A percentile compares a stretch with the other conserved stretches of the same genome.
Evolutionary conservation across 441 rosid species (phyloP).

Genomic region (Dalechampia spathulata): DNA sequence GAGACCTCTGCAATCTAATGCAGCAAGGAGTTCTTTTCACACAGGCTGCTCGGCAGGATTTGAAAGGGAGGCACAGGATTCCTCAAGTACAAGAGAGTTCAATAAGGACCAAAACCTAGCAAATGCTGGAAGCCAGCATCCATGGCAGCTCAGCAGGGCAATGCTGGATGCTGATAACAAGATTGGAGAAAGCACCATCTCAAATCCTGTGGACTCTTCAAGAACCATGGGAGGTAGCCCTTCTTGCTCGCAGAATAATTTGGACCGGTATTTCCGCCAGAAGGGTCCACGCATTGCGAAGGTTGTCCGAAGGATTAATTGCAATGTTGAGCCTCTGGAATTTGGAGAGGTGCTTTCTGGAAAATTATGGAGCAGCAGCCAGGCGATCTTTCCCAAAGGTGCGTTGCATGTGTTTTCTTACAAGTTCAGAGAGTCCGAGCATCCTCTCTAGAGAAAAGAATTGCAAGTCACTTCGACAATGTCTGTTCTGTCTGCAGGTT

Average conservation of each 20-base stretch:
- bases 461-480: constrained; percentile 8
- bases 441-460: background rate
- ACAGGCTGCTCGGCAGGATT: constrained; percentile 28
- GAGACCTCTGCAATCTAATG: constrained; percentile 24
- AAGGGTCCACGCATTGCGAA: constrained; percentile 99
- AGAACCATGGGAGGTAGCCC: constrained; percentile 41
- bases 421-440: constrained; percentile 4
- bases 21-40: constrained; percentile 21
- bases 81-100: constrained; percentile 22
- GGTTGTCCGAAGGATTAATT: constrained; percentile 94
- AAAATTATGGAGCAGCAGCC: constrained; percentile 85
- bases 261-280: constrained; percentile 70
- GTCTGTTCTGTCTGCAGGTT: constrained; percentile 52
- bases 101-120: constrained; percentile 19
- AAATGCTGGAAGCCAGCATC: constrained; percentile 23
- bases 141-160: constrained; percentile 23
- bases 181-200: constrained; percentile 30
- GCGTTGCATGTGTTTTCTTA: constrained; percentile 8
- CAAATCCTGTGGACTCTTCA: constrained; percentile 31
- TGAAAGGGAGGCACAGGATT: constrained; percentile 28
- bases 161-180: constrained; percentile 33
- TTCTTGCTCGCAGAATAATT: constrained; percentile 65
- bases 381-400: constrained; percentile 94
- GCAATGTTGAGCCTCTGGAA: constrained; percentile 84
- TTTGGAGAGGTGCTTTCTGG: constrained; percentile 77